Conservation (phyloP, 805 yeast species). For the Wickerhamiella vanderwaltii region DNA sequence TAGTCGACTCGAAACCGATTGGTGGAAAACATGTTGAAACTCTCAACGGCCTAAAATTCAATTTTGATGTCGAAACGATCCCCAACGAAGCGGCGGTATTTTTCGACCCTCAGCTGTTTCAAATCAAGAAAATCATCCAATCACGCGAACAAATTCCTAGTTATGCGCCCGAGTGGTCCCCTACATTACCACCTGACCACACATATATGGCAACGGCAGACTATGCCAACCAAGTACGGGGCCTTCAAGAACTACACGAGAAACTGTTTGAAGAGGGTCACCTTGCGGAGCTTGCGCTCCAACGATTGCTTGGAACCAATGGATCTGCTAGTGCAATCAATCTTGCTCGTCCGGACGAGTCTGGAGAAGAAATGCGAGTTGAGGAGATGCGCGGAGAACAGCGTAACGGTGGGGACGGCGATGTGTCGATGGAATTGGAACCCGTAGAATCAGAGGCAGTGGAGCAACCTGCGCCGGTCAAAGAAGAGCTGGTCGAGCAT, state of each 20-base stretch:
- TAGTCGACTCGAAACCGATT: conserved; percentile 22
- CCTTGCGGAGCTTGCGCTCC: conserved; percentile 65
- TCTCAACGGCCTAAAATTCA: conserved; percentile 22
- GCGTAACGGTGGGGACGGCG: neutral
- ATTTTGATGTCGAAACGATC: conserved; percentile 26
- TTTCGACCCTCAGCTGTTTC: conserved; percentile 32
- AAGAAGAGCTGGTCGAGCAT: no score
- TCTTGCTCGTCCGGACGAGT: no score
- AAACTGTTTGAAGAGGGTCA: conserved; percentile 70
- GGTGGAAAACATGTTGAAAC: conserved; percentile 20
- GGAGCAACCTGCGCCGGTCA: no score
- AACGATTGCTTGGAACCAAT: conserved; percentile 35
- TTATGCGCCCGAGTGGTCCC: conserved; percentile 54
- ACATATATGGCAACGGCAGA: conserved; percentile 72
- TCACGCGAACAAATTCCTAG: neutral
- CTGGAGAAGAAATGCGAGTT: conserved; percentile 2
- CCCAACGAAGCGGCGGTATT: conserved; percentile 38
- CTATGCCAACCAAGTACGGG: conserved; percentile 48
- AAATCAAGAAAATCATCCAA: conserved; percentile 8
- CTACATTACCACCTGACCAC: conserved; percentile 86
- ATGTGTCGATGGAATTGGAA: no score
- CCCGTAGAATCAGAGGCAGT: neutral
- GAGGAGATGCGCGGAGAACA: neutral
- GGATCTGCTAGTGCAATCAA: conserved; percentile 20
- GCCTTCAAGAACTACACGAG: conserved; percentile 58